A percentile compares a stretch with the other conserved stretches of the same genome.
phyloP scores from a whole-genome alignment of 2,329 filamentous ascomycete genomes.

The Cyphellophora europaea region DNA sequence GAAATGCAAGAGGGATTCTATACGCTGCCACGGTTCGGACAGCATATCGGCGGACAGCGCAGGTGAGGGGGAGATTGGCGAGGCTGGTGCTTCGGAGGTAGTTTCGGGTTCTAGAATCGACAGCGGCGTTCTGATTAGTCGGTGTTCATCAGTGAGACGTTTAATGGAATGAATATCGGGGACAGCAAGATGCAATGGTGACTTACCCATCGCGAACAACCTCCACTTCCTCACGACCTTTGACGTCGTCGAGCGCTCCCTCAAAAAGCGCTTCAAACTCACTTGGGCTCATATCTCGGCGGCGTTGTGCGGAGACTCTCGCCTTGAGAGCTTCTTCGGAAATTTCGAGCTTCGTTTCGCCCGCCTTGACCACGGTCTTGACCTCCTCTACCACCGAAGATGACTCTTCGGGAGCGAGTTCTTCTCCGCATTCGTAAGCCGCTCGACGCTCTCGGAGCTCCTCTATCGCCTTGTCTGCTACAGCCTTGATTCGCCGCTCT shows the following conservation, averaged over 20 bases:
- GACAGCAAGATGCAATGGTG: constrained; percentile 11
- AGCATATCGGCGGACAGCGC: constrained; percentile 36
- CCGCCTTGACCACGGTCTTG: constrained; percentile 43
- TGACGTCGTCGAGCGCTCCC: constrained; percentile 39
- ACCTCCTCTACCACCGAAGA: constrained; percentile 1
- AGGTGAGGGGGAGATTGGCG: constrained; percentile 81
- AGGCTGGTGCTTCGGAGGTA: constrained; percentile 77
- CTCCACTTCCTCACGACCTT: constrained; percentile 51
- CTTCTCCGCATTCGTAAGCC: constrained; percentile 79
- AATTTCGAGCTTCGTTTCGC: constrained; percentile 41
- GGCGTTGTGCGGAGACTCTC: constrained; percentile 63
- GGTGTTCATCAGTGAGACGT: constrained; percentile 5
- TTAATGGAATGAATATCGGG: constrained; percentile 11
- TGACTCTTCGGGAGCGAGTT: constrained; percentile 31
- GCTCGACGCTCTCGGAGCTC: constrained; percentile 77
- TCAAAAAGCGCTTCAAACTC: constrained; percentile 80
- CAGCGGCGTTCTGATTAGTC: constrained; percentile 16
- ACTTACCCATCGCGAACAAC: constrained; percentile 51
- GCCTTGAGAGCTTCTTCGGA: constrained; percentile 64
- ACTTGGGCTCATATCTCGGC: constrained; percentile 71
- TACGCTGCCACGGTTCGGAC: constrained; percentile 40
- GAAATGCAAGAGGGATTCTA: constrained; percentile 41
- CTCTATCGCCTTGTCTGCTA: constrained; percentile 81
- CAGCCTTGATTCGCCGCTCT: constrained; percentile 72
- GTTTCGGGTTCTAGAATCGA: constrained; percentile 41